Evolutionary conservation across 2,329 filamentous ascomycete species (phyloP).

Genomic region (Apiospora rasikravindrae): DNA sequence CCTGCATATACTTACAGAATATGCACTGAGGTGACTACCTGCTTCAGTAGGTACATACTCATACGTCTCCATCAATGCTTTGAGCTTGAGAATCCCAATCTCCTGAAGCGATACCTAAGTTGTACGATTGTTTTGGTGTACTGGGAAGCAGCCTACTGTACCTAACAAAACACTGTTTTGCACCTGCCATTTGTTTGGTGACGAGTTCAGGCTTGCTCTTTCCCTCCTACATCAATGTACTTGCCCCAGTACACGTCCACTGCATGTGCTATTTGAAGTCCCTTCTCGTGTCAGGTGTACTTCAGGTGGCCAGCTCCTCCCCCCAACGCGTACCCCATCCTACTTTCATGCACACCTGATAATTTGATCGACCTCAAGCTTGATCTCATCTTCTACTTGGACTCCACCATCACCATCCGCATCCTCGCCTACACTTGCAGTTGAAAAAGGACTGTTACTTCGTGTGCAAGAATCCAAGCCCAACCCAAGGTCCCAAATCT

Average conservation of each 20-base stretch:
- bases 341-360: not conserved
- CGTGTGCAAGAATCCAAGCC: no score
- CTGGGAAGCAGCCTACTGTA: not conserved
- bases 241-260: not conserved
- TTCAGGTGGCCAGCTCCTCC: not conserved
- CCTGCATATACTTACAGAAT: not conserved
- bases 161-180: not conserved
- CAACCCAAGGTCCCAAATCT: not conserved
- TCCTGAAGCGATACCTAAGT: not conserved
- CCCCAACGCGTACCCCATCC: not conserved
- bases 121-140: not conserved
- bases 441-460: not conserved
- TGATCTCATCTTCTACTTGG: not conserved
- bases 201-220: constrained; percentile 6
- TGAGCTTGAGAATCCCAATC: not conserved
- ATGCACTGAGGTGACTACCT: not conserved
- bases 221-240: not conserved
- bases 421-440: not conserved
- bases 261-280: not conserved
- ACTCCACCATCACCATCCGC: not conserved
- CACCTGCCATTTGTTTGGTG: not conserved
- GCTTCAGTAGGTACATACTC: not conserved
- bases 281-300: not conserved
- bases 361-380: not conserved
- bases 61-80: not conserved